A percentile compares a stretch with the other conserved stretches of the same genome.
Conservation (phyloP, 1,284 basidiomycete species). For the Irpex rosettiformis region DNA sequence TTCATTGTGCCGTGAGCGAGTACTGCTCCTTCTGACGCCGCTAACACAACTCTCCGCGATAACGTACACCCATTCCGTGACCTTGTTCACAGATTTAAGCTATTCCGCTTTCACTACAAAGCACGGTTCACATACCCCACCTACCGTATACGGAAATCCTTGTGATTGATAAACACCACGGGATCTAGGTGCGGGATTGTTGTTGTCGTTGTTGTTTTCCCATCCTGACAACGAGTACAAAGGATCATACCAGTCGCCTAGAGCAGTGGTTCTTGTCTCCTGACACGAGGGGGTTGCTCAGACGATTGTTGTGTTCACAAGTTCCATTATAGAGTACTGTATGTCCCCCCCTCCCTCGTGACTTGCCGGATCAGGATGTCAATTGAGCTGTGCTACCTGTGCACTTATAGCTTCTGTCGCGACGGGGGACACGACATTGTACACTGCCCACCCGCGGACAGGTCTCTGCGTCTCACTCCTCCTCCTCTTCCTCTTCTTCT, state of each 20-base stretch:
- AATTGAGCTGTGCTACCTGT: conserved; percentile 1
- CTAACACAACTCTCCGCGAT: no score
- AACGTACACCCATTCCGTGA: background rate
- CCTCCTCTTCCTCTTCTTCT: background rate
- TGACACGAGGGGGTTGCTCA: background rate
- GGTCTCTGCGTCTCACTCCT: background rate
- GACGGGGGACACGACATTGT: background rate
- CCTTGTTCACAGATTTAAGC: background rate
- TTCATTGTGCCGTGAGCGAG: no score
- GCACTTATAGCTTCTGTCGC: background rate
- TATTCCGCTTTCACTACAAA: background rate
- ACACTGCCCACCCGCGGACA: background rate
- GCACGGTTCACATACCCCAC: background rate
- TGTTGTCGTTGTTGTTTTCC: background rate
- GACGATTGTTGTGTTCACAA: background rate
- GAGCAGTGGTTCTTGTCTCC: background rate
- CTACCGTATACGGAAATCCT: background rate
- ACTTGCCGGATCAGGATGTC: background rate
- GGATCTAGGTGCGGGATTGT: background rate
- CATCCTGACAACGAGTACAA: conserved; percentile 1
- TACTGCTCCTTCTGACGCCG: no score
- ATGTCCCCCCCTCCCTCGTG: background rate
- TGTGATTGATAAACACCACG: background rate
- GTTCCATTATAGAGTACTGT: background rate
- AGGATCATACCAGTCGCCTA: background rate